phyloP scores from a whole-genome alignment of 208 protist species.

The Vickermania spadyakhi region DNA sequence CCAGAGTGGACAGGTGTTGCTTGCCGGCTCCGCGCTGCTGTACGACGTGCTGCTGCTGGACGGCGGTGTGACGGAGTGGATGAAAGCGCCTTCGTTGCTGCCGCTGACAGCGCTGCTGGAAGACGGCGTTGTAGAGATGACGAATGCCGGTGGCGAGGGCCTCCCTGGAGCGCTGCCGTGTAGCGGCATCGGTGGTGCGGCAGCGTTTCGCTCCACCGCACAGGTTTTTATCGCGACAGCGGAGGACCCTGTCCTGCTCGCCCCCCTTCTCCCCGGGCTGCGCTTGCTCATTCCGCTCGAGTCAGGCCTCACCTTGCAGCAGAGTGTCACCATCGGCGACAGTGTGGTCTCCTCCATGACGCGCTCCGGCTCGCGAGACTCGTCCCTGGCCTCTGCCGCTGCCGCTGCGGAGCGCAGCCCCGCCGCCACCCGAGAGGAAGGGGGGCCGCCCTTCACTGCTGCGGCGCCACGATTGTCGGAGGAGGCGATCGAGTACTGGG shows the following conservation, averaged over 20 bases:
- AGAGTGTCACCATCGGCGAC: conserved; percentile 45
- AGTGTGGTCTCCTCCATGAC: conserved; percentile 42
- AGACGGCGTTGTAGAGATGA: neutral
- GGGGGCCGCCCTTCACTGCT: no score
- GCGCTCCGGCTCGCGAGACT: neutral
- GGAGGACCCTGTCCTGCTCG: neutral
- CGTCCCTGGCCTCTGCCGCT: neutral
- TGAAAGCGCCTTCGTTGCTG: conserved; percentile 3
- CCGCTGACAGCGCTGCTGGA: neutral
- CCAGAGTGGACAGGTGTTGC: conserved; percentile 18
- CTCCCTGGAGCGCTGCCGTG: no score
- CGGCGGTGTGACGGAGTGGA: conserved; percentile 14
- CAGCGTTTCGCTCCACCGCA: neutral
- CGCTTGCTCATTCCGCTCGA: conserved; percentile 32
- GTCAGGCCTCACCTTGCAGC: conserved; percentile 19
- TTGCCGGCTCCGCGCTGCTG: conserved; percentile 27
- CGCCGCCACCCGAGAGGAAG: neutral
- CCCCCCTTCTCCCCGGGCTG: conserved; percentile 32
- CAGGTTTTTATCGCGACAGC: neutral
- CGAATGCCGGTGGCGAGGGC: neutral
- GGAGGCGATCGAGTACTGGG: neutral
- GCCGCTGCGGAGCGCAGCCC: no score
- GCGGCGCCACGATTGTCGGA: neutral
- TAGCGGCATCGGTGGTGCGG: neutral
- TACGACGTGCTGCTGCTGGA: conserved; percentile 46